A percentile compares a stretch with the other conserved stretches of the same genome.
Conservation (phyloP, 2,329 filamentous ascomycete genomes). For the Arthroderma uncinatum region DNA sequence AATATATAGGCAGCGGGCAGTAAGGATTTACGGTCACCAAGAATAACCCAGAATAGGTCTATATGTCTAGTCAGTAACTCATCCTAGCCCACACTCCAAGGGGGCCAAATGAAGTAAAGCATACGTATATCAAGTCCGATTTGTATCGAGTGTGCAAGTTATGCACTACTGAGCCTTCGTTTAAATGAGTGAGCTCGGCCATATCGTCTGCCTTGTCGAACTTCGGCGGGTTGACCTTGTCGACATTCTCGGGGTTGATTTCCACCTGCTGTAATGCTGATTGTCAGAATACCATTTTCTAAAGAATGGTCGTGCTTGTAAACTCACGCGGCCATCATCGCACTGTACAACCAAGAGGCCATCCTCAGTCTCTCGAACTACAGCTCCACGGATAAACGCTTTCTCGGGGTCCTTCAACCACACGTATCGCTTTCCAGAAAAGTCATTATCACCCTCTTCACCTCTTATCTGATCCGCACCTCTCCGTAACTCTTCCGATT, state of each 20-base stretch:
- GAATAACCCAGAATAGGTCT: conserved; percentile 95
- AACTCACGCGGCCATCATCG: conserved; percentile 68
- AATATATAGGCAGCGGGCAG: conserved; percentile 87
- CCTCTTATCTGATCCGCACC: conserved; percentile 49
- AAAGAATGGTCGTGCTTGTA: not conserved
- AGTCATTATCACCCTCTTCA: conserved; percentile 96
- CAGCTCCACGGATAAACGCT: conserved; percentile 86
- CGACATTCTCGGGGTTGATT: conserved; percentile 73
- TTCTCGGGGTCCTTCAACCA: conserved; percentile 82
- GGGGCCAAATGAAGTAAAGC: conserved; percentile 22
- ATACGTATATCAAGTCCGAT: conserved; percentile 76
- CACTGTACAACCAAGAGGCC: conserved; percentile 74
- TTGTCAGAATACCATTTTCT: not conserved
- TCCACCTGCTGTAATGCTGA: conserved; percentile 40
- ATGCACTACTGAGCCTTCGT: conserved; percentile 95
- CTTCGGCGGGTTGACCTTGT: conserved; percentile 98
- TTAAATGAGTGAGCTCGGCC: conserved; percentile 95
- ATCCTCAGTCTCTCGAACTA: conserved; percentile 66
- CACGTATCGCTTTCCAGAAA: conserved; percentile 95
- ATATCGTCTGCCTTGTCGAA: conserved; percentile 99
- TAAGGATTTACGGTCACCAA: conserved; percentile 96
- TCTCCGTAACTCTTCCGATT: conserved; percentile 62
- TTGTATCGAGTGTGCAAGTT: conserved; percentile 94
- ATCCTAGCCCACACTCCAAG: not conserved
- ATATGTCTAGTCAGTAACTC: not conserved